Evolutionary conservation across 2,329 filamentous ascomycete genomes (phyloP).

Genomic region (Fusarium incarnatum): DNA sequence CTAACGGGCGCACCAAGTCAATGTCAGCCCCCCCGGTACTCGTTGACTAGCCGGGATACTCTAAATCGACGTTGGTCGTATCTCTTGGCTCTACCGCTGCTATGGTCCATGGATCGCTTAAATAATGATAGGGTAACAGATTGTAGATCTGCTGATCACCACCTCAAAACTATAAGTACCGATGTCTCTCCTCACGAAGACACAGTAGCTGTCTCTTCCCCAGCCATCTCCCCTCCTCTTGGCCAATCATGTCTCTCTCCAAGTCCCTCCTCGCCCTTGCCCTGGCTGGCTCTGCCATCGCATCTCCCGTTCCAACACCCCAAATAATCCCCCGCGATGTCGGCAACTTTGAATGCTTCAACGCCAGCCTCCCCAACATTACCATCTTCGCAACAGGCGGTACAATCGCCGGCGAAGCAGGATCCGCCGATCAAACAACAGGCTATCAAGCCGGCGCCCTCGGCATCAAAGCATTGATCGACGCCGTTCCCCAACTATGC

Average conservation of each 20-base stretch:
- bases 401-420: conserved; percentile 66
- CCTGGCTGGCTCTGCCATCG: conserved; percentile 21
- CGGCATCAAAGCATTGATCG: conserved; percentile 61
- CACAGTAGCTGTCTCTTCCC: not conserved
- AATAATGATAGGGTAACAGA: conserved; percentile 35
- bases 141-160: conserved; percentile 6
- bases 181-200: not conserved
- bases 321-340: conserved; percentile 14
- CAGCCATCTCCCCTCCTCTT: not conserved
- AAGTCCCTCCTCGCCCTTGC: conserved; percentile 23
- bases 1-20: not conserved
- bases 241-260: conserved; percentile 26
- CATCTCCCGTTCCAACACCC: conserved; percentile 28
- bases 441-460: conserved; percentile 57
- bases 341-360: conserved; percentile 35
- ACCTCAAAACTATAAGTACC: not conserved
- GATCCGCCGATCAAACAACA: conserved; percentile 57
- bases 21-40: too few relatives aligned
- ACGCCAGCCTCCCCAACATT: conserved; percentile 60
- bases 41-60: not conserved
- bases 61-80: not conserved
- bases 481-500: conserved; percentile 64
- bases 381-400: conserved; percentile 68
- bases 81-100: conserved; percentile 8
- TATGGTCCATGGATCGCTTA: conserved; percentile 3